phyloP scores from a whole-genome alignment of 164 flowering plant species.

The Amborella trichopoda region DNA sequence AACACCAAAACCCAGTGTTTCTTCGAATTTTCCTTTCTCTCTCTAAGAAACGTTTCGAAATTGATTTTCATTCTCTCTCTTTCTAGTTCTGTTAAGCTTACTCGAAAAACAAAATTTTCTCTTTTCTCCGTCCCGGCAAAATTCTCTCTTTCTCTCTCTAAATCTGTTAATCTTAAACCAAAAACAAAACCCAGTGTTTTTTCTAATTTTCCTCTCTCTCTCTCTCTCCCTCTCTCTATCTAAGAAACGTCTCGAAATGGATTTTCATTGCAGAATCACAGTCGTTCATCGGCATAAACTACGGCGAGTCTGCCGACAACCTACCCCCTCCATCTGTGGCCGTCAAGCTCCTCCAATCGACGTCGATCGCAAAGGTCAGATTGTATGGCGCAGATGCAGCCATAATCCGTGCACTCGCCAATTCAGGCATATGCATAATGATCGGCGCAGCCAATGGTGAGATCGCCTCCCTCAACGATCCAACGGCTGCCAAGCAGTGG shows the following conservation, averaged over 20 bases:
- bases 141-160: no score
- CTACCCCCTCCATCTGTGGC: slow-evolving; percentile 71
- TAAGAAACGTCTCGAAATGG: neutral
- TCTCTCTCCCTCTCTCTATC: neutral
- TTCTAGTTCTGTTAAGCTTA: no score
- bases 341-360: slow-evolving; percentile 60
- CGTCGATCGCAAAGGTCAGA: slow-evolving; percentile 56
- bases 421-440: slow-evolving; percentile 66
- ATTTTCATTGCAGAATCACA: slow-evolving; percentile 33
- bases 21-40: no score
- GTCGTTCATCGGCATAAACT: slow-evolving; percentile 73
- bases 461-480: slow-evolving; percentile 67
- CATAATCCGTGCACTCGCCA: slow-evolving; percentile 64
- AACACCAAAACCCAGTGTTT: no score
- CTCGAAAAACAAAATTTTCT: no score
- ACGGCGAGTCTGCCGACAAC: slow-evolving; percentile 85
- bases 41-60: no score
- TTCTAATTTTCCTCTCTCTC: neutral
- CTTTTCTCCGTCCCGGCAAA: no score
- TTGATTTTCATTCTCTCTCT: no score
- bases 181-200: no score
- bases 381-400: slow-evolving; percentile 77
- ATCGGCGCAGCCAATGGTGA: slow-evolving; percentile 73
- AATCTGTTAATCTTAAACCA: no score
- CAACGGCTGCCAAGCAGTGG: slow-evolving; percentile 67